A percentile compares a stretch with the other conserved stretches of the same genome.
Conservation (phyloP, 768 basidiomycete genomes). For the Calvatia gigantea region DNA sequence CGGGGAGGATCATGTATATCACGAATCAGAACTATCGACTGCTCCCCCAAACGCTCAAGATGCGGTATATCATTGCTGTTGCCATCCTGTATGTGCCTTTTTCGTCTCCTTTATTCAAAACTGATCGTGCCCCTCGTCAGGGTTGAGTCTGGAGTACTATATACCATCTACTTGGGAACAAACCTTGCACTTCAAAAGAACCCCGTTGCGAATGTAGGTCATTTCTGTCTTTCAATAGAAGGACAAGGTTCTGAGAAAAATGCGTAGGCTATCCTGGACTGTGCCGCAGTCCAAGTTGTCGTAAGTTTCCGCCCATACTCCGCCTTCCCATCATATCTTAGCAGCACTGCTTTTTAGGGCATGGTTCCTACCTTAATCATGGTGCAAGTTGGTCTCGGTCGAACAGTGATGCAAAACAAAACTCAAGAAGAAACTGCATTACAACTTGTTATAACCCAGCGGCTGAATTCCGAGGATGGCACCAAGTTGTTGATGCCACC, state of each 20-base stretch:
- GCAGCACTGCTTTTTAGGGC: conserved; percentile 15
- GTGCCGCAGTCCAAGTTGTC: conserved; percentile 28
- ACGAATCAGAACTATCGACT: conserved; percentile 22
- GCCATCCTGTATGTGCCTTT: conserved; percentile 30
- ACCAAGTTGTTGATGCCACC: neutral
- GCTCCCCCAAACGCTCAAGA: conserved; percentile 24
- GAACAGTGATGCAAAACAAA: conserved; percentile 14
- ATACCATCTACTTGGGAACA: conserved; percentile 30
- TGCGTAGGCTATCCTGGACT: conserved; percentile 16
- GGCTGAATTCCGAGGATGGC: neutral
- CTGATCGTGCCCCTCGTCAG: conserved; percentile 16
- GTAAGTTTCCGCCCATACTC: conserved; percentile 14
- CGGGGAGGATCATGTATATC: conserved; percentile 33
- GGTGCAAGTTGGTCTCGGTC: conserved; percentile 29
- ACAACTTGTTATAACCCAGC: neutral
- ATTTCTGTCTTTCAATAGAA: neutral
- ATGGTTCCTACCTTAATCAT: conserved; percentile 34
- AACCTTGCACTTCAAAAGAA: conserved; percentile 26
- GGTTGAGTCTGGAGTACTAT: conserved; percentile 35
- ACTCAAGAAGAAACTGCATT: neutral
- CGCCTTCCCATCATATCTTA: neutral
- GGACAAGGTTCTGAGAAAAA: neutral
- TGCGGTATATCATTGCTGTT: conserved; percentile 30
- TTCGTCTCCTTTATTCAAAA: neutral
- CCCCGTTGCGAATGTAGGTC: conserved; percentile 18